These are phyloP conservation scores for Panicum hallii DNA, from an alignment of 202 grass and related monocot genomes.

Conservation along the genomic window DNA sequence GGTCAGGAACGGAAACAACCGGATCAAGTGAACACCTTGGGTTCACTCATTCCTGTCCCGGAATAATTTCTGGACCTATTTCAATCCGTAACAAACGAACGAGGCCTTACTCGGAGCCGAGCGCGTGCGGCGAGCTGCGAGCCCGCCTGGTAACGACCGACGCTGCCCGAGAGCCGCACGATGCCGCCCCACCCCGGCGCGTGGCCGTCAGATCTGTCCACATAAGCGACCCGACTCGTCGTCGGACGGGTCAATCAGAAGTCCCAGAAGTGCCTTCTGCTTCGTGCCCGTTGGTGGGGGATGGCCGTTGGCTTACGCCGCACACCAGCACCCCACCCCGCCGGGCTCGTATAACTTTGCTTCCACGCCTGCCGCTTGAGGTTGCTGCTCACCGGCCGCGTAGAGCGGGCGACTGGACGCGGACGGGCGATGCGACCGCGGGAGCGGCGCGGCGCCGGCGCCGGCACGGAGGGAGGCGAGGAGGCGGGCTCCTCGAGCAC, in stretches of 20 bases:
- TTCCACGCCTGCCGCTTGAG: constrained; percentile 44
- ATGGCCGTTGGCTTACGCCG: constrained; percentile 41
- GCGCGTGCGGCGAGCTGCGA: background rate
- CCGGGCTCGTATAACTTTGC: constrained; percentile 37
- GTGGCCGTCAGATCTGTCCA: constrained; percentile 15
- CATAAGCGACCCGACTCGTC: background rate
- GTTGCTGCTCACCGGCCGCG: constrained; percentile 27
- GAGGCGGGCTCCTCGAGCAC: constrained; percentile 31
- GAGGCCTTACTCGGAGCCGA: no score
- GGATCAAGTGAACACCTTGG: no score
- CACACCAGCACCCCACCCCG: constrained; percentile 35
- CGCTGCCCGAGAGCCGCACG: constrained; percentile 21
- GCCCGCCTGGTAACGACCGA: background rate
- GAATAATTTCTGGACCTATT: no score
- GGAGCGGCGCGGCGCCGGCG: constrained; percentile 18
- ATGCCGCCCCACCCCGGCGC: background rate
- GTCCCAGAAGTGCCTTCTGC: background rate
- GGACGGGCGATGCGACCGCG: constrained; percentile 40
- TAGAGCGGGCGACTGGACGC: background rate
- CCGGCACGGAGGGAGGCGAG: constrained; percentile 18
- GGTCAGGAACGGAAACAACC: no score
- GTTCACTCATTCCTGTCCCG: no score
- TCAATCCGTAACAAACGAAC: no score
- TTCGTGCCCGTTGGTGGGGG: background rate
- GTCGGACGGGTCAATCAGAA: constrained; percentile 22